Base-by-base conservation (phyloP, 306 rosid species). In the Echinosophora koreensis region DNA sequence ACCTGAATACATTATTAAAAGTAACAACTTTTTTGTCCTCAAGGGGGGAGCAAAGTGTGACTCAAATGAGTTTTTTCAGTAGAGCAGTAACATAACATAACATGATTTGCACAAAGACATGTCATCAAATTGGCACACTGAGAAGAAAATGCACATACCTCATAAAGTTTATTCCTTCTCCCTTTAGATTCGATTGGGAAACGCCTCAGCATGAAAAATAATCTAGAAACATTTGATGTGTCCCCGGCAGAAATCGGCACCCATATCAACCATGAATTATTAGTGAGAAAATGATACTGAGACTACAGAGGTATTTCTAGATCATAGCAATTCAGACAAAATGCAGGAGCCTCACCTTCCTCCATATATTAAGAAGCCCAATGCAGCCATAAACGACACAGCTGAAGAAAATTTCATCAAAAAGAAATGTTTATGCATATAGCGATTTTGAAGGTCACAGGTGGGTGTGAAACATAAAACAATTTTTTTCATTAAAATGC, bases 131-230 rank as follows among this genome's bases (percentile, higher is more conserved):
- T 77, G 80, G 73, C 47, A 42, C 76, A 76, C 30, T 46, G 17
- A 54, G 80, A 81, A 71, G 17, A 60, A 64, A 80, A 64, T 84
- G 80, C 63, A 71, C 79, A 69, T 78, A 96, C 99, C 99, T 96
- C 99, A 52, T 91, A 88, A 80, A 96, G 98, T 79, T 92, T 96
- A 93, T 92, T 92, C 81, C 98, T 87, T 88, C 98, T 96, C 84
- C 98, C 99, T 84, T 90, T 96, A 32, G 99, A 96, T 86, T 96
- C 99, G 52, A 96, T 91, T 22, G 99, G 99, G 85, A 96, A 96
- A 76, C 87, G 97, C 82, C 96, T 90, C 90, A 96, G 80, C 99
- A 96, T 96, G 96, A 88, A 82, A 89, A 96, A 96, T 73, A 96
- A 86, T 81, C 99, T 96, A 86, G 63, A 78, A 64, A 51, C 7